Evolutionary conservation across 805 yeast genomes (phyloP).

Genomic region (Candida pini): DNA sequence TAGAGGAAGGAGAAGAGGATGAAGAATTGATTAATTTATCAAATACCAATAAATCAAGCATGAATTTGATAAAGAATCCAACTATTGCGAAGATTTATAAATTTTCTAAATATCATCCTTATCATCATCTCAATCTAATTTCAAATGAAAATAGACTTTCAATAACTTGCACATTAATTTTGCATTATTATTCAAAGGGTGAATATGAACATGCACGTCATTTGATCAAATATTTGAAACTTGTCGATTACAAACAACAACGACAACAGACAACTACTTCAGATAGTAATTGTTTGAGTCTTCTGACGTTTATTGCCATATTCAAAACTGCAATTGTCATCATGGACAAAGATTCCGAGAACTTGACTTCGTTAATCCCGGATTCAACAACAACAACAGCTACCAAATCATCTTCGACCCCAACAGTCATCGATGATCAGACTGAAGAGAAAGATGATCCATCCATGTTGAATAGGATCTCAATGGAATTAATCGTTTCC

Average conservation of each 20-base stretch:
- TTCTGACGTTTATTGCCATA: constrained; percentile 25
- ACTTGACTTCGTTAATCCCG: too few relatives aligned
- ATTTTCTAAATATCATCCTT: constrained; percentile 9
- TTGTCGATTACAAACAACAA: constrained; percentile 7
- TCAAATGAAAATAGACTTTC: constrained; percentile 26
- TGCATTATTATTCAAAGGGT: constrained; percentile 21
- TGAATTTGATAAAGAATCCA: constrained; percentile 4
- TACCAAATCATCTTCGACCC: too few relatives aligned
- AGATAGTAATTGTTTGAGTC: constrained; percentile 19
- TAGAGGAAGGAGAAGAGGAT: constrained; percentile 4
- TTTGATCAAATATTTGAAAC: constrained; percentile 21
- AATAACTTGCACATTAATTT: constrained; percentile 25
- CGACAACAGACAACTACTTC: constrained; percentile 1
- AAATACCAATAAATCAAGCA: not conserved
- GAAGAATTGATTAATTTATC: not conserved
- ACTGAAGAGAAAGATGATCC: not conserved
- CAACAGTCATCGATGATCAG: not conserved
- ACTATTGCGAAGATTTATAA: constrained; percentile 11
- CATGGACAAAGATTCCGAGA: constrained; percentile 15
- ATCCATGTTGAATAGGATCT: constrained; percentile 6
- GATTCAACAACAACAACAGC: too few relatives aligned
- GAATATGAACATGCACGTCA: constrained; percentile 17
- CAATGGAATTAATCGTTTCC: constrained; percentile 18
- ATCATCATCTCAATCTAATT: constrained; percentile 12
- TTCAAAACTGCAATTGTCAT: constrained; percentile 20